phyloP scores from a whole-genome alignment of 2,329 filamentous ascomycete species.

The Trichophyton simii region DNA sequence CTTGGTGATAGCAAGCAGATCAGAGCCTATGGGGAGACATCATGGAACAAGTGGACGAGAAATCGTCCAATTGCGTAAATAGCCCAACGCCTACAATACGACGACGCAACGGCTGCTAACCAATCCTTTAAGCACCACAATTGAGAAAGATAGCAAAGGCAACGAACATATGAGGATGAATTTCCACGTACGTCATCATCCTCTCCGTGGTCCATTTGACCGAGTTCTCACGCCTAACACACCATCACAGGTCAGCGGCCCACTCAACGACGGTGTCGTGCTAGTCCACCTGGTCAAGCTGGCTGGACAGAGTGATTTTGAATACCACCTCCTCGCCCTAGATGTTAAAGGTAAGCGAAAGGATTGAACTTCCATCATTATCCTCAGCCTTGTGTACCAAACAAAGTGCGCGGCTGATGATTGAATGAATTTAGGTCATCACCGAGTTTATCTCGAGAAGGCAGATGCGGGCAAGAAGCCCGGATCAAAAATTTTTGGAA shows the following conservation, averaged over 20 bases:
- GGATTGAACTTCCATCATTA: background rate
- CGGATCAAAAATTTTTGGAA: constrained; percentile 39
- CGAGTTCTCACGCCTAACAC: constrained; percentile 15
- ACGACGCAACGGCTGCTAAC: background rate
- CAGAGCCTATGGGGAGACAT: constrained; percentile 66
- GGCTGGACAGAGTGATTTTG: constrained; percentile 52
- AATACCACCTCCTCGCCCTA: constrained; percentile 68
- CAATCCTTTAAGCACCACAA: constrained; percentile 42
- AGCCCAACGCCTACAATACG: constrained; percentile 6
- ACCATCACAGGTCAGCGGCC: constrained; percentile 55
- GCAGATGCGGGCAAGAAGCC: constrained; percentile 26
- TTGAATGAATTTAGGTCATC: constrained; percentile 24
- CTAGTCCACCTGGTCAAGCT: constrained; percentile 64
- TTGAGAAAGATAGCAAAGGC: constrained; percentile 59
- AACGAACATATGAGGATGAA: constrained; percentile 72
- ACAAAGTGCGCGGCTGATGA: background rate
- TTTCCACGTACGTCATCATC: constrained; percentile 52
- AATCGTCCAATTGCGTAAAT: constrained; percentile 43
- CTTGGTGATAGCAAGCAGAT: constrained; percentile 67
- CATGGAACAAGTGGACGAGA: constrained; percentile 66
- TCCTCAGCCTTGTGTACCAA: background rate
- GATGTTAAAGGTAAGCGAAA: constrained; percentile 53
- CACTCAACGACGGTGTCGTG: constrained; percentile 59
- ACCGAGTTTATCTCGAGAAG: constrained; percentile 36
- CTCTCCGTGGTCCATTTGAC: background rate